phyloP scores from a whole-genome alignment of 2,329 filamentous ascomycete species.

The Endocalyx cinctus region DNA sequence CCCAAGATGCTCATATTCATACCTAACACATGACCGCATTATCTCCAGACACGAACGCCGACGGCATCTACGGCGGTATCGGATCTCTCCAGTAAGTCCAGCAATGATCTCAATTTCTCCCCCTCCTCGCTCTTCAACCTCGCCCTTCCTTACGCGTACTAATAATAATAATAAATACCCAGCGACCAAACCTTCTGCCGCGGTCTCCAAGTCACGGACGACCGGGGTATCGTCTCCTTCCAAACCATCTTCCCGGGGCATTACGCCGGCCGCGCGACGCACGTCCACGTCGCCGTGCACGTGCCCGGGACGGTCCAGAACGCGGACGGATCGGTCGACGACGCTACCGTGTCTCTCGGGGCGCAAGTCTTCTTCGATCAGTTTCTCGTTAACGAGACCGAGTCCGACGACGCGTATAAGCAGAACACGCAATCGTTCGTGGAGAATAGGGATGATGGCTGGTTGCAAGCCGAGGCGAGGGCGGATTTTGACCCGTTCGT shows the following conservation, averaged over 20 bases:
- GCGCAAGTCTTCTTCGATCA: slow-evolving; percentile 10
- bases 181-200: slow-evolving; percentile 7
- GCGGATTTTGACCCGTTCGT: slow-evolving; percentile 6
- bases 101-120: too few species aligned
- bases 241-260: slow-evolving; percentile 10
- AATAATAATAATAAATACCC: too few species aligned
- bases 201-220: slow-evolving; percentile 9
- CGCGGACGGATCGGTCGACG: slow-evolving; percentile 1
- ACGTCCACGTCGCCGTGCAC: slow-evolving; percentile 10
- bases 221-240: slow-evolving; percentile 5
- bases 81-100: background rate
- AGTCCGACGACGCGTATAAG: slow-evolving; percentile 2
- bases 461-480: slow-evolving; percentile 1
- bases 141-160: too few species aligned
- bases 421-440: slow-evolving; percentile 6
- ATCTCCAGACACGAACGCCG: slow-evolving; percentile 6
- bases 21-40: too few species aligned
- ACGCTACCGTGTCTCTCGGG: slow-evolving; percentile 1
- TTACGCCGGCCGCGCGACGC: slow-evolving; percentile 7
- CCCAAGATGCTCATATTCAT: too few species aligned
- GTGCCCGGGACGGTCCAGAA: slow-evolving; percentile 1
- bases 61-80: slow-evolving; percentile 8
- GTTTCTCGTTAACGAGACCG: slow-evolving; percentile 1
- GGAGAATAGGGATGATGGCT: slow-evolving; percentile 3
- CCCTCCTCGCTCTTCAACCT: too few species aligned